Evolutionary conservation across 208 protist species (phyloP), one percentile per base, ranked within the genome.

Genomic region (Trypanosoma vivax): DNA sequence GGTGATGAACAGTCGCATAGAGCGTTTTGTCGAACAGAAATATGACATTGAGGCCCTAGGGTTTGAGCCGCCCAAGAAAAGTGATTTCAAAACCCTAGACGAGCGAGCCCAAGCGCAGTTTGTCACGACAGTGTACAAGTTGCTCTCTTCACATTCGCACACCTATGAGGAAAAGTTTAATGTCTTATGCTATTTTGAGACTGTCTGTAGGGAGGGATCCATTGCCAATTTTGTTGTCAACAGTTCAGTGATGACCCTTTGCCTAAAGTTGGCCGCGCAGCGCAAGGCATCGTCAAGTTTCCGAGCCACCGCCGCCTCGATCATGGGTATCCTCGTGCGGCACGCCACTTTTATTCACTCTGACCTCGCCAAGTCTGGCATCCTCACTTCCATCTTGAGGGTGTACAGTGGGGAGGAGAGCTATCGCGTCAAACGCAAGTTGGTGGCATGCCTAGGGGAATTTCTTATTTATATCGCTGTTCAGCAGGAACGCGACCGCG

Each of bases 171-270:
- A 79, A n/a, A 85, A 87, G 51, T 62, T 79, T 2, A 95, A 94
- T 58, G 62, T 84, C n/a, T 67, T 96, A 43, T 70, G 70, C 35
- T 96, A 94, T 75, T 88, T 95, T 59, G 81, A 91, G 50, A 68
- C 70, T 3, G 71, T 96, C 25, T 87, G 75, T 50, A 51, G 56
- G 21, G 88, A 91, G 34, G 54, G 79, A 1, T 55, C 67, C 25
- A 83, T 76, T 48, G 86, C 92, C n/a, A 92, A 90, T 35, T 64
- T 88, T 13, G 66, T 94, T 39, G 75, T 96, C 7, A 96, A 96
- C 65, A 91, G 84, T 65, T 86, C 85, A n/a, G 64, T 95, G 2
- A 91, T 94, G 87, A 76, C 66, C 37, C 64, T 95, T 21, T 96
- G 83, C 65, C 57, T 94, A 7, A 83, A 83, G 50, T 69, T 93